Conservation (phyloP, 2,329 filamentous ascomycete species). For the Akanthomyces uredinophilus region DNA sequence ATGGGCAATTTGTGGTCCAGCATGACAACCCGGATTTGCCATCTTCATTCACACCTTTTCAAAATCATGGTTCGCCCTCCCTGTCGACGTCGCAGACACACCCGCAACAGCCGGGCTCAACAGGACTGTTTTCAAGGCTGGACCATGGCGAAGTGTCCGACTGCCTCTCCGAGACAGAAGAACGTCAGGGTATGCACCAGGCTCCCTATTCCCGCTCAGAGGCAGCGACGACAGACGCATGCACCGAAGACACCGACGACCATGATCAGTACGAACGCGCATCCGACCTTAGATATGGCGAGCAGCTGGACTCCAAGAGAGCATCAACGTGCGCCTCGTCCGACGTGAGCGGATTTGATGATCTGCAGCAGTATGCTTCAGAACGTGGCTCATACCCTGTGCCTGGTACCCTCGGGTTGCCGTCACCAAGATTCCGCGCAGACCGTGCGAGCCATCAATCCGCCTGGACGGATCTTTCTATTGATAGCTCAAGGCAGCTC, state of each 20-base stretch:
- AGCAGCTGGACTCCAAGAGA: constrained; percentile 29
- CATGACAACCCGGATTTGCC: not conserved
- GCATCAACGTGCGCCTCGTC: constrained; percentile 38
- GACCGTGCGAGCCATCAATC: constrained; percentile 51
- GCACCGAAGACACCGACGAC: constrained; percentile 32
- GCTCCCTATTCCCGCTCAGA: constrained; percentile 26
- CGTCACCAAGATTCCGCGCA: constrained; percentile 37
- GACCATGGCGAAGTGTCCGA: constrained; percentile 35
- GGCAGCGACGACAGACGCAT: constrained; percentile 31
- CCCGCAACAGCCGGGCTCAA: constrained; percentile 6
- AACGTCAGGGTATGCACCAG: constrained; percentile 20
- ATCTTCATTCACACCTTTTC: not conserved
- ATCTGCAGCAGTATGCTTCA: constrained; percentile 23
- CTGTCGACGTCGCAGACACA: not conserved
- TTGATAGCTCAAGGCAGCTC: constrained; percentile 43
- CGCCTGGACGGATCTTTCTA: constrained; percentile 56
- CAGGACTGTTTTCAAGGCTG: constrained; percentile 30
- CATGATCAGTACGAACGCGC: constrained; percentile 25
- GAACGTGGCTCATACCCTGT: constrained; percentile 28
- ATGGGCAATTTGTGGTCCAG: not conserved
- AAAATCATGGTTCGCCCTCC: not conserved
- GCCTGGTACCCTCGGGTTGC: constrained; percentile 42
- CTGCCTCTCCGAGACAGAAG: constrained; percentile 33
- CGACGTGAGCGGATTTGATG: constrained; percentile 27
- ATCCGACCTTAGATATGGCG: constrained; percentile 25